Evolutionary conservation across 1,284 basidiomycete species (phyloP).

Genomic region (Agaricales sp.): DNA sequence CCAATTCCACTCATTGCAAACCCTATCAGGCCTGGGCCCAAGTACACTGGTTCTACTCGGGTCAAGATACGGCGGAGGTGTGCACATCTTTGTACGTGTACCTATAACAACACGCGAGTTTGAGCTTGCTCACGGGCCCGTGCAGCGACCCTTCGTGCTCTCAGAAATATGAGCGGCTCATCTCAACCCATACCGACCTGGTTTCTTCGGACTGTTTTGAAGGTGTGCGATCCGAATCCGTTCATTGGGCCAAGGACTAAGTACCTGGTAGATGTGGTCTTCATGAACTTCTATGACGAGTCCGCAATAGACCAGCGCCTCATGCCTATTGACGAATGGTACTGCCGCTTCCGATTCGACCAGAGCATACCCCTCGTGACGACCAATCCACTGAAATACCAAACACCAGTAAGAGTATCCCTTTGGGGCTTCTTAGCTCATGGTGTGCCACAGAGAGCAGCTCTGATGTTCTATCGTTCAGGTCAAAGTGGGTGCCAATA

Average conservation of each 20-base stretch:
- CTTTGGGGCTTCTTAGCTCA: background rate
- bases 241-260: background rate
- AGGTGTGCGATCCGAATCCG: slow-evolving; percentile 18
- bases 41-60: slow-evolving; percentile 40
- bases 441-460: background rate
- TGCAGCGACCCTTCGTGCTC: slow-evolving; percentile 25
- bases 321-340: slow-evolving; percentile 30
- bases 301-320: slow-evolving; percentile 19
- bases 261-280: slow-evolving; percentile 16
- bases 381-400: slow-evolving; percentile 16
- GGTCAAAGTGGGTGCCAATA: slow-evolving; percentile 22
- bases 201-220: slow-evolving; percentile 29
- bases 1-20: no score
- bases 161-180: slow-evolving; percentile 30
- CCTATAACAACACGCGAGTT: background rate
- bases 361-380: slow-evolving; percentile 19
- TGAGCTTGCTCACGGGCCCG: background rate
- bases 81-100: slow-evolving; percentile 34
- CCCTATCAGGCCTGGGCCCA: slow-evolving; percentile 31
- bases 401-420: background rate
- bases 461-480: slow-evolving; percentile 10
- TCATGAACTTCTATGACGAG: slow-evolving; percentile 24
- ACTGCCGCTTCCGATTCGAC: slow-evolving; percentile 28
- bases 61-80: slow-evolving; percentile 25
- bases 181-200: slow-evolving; percentile 32